Evolutionary conservation across 331 rosid species (phyloP).

Genomic region (Malus hybrid): DNA sequence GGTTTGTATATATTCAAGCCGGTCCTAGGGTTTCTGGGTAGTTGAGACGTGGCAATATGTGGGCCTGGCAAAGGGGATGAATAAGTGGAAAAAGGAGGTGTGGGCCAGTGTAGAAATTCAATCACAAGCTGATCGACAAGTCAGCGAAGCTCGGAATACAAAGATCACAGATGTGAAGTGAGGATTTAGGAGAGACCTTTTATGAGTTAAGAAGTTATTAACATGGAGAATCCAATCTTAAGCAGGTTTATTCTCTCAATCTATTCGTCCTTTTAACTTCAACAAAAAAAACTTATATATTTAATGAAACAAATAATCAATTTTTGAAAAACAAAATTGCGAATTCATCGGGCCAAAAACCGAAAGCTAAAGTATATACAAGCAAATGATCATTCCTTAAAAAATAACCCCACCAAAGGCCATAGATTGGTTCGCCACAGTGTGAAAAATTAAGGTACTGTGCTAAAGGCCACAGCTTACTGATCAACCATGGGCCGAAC

Average conservation of each 20-base stretch:
- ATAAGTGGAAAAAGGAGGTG: background rate
- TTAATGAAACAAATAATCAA: no score
- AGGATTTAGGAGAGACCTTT: background rate
- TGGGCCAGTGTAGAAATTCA: background rate
- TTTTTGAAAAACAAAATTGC: no score
- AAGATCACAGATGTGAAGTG: background rate
- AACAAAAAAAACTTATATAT: no score
- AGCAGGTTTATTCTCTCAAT: no score
- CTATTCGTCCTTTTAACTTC: no score
- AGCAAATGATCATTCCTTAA: no score
- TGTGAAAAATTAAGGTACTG: background rate
- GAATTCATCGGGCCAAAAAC: no score
- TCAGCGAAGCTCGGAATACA: background rate
- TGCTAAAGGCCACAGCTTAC: background rate
- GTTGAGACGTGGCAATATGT: constrained; percentile 16
- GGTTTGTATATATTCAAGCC: constrained; percentile 5
- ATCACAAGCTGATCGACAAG: constrained; percentile 2
- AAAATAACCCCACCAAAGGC: no score
- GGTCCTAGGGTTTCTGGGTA: constrained; percentile 11
- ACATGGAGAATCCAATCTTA: background rate
- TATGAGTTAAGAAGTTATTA: background rate
- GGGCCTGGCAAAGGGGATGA: background rate
- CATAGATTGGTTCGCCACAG: no score
- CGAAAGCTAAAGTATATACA: no score
- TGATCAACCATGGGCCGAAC: background rate